Evolutionary conservation across 169 alveolate species (phyloP), one percentile per base, ranked within the genome.

Genomic region (Cryptosporidium sp.): DNA sequence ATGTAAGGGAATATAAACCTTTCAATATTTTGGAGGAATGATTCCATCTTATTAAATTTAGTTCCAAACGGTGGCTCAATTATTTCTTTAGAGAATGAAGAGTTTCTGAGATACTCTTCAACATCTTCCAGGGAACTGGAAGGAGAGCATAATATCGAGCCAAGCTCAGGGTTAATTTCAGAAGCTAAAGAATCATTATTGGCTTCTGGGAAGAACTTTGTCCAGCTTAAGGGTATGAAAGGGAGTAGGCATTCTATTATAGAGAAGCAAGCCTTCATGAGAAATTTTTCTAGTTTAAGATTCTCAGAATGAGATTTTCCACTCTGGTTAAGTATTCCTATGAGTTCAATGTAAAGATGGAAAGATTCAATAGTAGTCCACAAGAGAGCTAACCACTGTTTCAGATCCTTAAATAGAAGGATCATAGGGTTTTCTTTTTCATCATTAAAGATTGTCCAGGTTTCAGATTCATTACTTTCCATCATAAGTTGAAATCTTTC

Each of bases 341-440:
- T 4, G 16, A 80, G 52, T 65, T 39, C 23, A 5, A 59, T 39
- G 39, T 45, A 80, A 31, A 31, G 37, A n/a, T 37, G 55, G 29
- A 80, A 29, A 6, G 43, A 80, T 33, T 35, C 75, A 18, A 80
- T 26, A 35, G 75, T 31, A 29, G 52, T 62, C 75, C 80, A 80
- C 2, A 80, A 18, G 2, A 65, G 37, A 61, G 51, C 69, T n/a
- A 80, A 33, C 69, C 80, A 62, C 26, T 43, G 73, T 29, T 80
- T 80, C 1, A 80, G 18, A 41, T 65, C 75, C 9, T 62, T 62
- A 16, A 80, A 65, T 43, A 80, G 51, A 7, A 80, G 29, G 1
- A 80, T 37, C 1, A 65, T 37, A 37, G 89, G 89, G 59, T 80
- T 80, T 26, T 80, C 89, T 29, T 65, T 48, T 29, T 80, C 75